Base-by-base conservation (phyloP, 1,284 basidiomycete genomes). In the Ceratobasidium theobromae region DNA sequence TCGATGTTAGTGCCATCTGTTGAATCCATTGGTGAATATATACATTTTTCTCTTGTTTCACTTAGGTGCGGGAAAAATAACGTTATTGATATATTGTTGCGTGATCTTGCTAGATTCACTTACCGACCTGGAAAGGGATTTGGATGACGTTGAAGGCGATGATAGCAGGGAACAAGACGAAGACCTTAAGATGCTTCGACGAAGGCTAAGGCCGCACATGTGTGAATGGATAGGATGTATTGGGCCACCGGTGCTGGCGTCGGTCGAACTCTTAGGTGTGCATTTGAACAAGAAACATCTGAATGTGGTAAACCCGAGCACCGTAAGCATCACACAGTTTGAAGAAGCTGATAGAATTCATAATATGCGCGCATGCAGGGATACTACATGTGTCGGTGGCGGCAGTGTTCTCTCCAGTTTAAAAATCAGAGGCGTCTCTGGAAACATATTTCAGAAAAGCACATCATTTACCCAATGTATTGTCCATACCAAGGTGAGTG, bases 21-120 rank as follows among this genome's bases (percentile, higher is more conserved):
- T 62, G 57, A 62, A n/a, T n/a, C n/a, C n/a, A n/a, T 51, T 62
- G 57, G 57, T 62, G 57, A 62, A 62, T 62, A 51, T 46, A 62
- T 45, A n/a, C n/a, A 43, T 43, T 40, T 41, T 33, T 33, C 46
- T 40, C 25, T 18, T 48, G 32, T 46, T 16, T 18, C n/a, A 27
- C 9, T 48, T n/a, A n/a, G n/a, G 12, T 14, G 41, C n/a, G 27
- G 11, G n/a, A 45, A 33, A 30, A 21, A 21, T 33, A 30, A 46
- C 41, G 23, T 58, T 46, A 41, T 25, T 58, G n/a, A 21, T n/a
- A 18, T 5, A 35, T 35, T 53, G n/a, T 53, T 33, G 16, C 23
- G 49, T 33, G 49, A 14, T 52, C 16, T 35, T 32, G 49, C 30
- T 52, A 4, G 49, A 52, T n/a, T 18, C 49, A 32, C 14, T 16